A percentile compares a stretch with the other conserved stretches of the same genome.
Conservation (phyloP, 208 protist genomes). For the Leishmania guyanensis region DNA sequence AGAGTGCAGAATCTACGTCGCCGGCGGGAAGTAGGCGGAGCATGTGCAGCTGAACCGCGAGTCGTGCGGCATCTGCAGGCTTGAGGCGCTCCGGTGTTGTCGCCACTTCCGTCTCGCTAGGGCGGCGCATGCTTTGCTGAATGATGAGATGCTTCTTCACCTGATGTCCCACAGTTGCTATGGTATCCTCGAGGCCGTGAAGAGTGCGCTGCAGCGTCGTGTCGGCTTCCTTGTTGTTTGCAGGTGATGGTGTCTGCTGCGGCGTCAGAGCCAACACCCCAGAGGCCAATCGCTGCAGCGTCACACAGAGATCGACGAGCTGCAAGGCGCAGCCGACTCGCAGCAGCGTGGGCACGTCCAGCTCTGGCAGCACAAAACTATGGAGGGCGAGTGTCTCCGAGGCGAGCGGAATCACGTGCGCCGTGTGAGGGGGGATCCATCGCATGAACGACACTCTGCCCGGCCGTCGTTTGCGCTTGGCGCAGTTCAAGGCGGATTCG, state of each 20-base stretch:
- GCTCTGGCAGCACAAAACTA: constrained; percentile 42
- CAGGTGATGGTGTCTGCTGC: background rate
- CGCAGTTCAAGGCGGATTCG: background rate
- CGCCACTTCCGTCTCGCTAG: background rate
- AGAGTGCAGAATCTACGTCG: constrained; percentile 18
- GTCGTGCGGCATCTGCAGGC: constrained; percentile 17
- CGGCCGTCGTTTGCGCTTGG: background rate
- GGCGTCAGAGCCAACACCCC: constrained; percentile 33
- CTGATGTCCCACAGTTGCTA: constrained; percentile 29
- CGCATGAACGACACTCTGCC: constrained; percentile 35
- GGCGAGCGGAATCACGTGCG: constrained; percentile 45
- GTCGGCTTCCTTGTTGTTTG: background rate
- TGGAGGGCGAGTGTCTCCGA: constrained; percentile 66
- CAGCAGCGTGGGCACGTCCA: constrained; percentile 43
- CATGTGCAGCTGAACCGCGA: constrained; percentile 34
- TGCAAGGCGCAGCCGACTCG: constrained; percentile 29
- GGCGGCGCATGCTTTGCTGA: background rate
- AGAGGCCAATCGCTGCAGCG: constrained; percentile 61
- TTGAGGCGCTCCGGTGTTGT: background rate
- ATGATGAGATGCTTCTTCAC: constrained; percentile 33
- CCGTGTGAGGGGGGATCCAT: constrained; percentile 71
- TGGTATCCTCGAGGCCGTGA: constrained; percentile 36
- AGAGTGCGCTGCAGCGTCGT: constrained; percentile 36
- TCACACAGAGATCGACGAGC: constrained; percentile 55
- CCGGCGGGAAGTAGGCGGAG: constrained; percentile 45